Evolutionary conservation across 768 basidiomycete genomes (phyloP), one percentile per base, ranked within the genome.

Genomic region (Phallus indusiatus): DNA sequence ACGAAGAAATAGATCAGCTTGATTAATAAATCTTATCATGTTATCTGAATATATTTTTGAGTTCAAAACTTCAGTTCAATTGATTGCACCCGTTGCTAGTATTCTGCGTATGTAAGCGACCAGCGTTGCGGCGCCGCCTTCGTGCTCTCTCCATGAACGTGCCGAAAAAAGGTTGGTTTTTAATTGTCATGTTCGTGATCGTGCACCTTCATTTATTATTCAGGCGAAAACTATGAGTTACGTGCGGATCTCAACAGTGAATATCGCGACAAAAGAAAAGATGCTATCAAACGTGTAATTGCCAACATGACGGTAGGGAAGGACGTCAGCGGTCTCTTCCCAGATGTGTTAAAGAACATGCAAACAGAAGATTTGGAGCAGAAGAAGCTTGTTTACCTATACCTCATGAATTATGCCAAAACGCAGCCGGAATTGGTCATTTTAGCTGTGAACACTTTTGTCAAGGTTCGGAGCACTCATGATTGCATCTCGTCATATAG

Each of bases 291-390:
- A 75, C 81, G 86, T 55, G 87, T 91, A 64, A 97, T 99, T 70
- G 95, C 96, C 56, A 94, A 93, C 63, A 97, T 98, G 91, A 99
- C 96, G 1, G 93, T 99, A 63, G 94, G 94, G 56, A 99, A 98
- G 84, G 94, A 92, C 73, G 89, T 93, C 73, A 88, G 87, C 67
- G 94, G 94, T 20, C 82, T 98, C 64, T 97, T 98, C 69, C 94
- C 95, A 8, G 93, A 98, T 73, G 95, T 98, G 33, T 84, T 99
- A 68, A 96, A 96, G 81, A 97, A 97, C 74, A 96, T 94, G 94
- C 95, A 98, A 75, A 98, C 96, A 22, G 95, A 99, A 54, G 95
- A 98, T 71, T 82, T 99, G 56, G 96, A 99, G 72, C 96, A 98
- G 76, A 99, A 98, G 83, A 98, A 99, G 74, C 88, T 99, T 35